Conservation (phyloP, 2,329 filamentous ascomycete species). For the Leptographium flavum region DNA sequence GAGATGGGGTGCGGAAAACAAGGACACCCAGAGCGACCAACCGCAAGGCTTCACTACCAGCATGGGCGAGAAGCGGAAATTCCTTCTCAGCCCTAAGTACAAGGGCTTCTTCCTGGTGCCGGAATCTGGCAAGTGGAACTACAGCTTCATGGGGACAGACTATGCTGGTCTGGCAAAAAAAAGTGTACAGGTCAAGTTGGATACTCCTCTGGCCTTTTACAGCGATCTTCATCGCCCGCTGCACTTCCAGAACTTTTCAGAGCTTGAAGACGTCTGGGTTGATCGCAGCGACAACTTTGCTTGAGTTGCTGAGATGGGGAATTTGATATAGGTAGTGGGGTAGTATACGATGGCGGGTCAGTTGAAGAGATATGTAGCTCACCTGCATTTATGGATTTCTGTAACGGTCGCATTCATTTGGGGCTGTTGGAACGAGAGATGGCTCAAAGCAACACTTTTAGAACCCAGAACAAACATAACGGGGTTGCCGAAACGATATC, state of each 20-base stretch:
- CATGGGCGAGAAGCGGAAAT: conserved; percentile 92
- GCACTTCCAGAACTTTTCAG: conserved; percentile 95
- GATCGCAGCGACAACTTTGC: conserved; percentile 89
- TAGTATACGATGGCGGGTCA: not conserved
- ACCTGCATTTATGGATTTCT: too few relatives aligned
- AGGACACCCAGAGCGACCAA: conserved; percentile 80
- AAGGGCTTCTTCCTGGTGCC: conserved; percentile 93
- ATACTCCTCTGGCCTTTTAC: conserved; percentile 83
- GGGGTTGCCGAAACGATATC: not conserved
- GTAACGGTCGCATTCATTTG: too few relatives aligned
- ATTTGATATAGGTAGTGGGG: too few relatives aligned
- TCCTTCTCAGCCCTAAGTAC: conserved; percentile 85
- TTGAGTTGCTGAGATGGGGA: conserved; percentile 26
- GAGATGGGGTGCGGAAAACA: conserved; percentile 95
- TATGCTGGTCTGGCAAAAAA: conserved; percentile 87
- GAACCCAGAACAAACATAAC: too few relatives aligned
- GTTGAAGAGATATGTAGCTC: not conserved
- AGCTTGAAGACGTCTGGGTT: conserved; percentile 93
- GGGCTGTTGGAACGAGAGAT: too few relatives aligned
- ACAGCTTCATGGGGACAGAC: conserved; percentile 88
- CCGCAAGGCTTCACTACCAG: conserved; percentile 83
- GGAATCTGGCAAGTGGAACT: conserved; percentile 86
- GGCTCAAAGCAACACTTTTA: too few relatives aligned
- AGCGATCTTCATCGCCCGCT: conserved; percentile 81
- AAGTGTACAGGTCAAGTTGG: conserved; percentile 79